Evolutionary conservation across 371 early-diverging fungal species (phyloP), one percentile per base, ranked within the genome.

Genomic region (Actinomucor elegans): DNA sequence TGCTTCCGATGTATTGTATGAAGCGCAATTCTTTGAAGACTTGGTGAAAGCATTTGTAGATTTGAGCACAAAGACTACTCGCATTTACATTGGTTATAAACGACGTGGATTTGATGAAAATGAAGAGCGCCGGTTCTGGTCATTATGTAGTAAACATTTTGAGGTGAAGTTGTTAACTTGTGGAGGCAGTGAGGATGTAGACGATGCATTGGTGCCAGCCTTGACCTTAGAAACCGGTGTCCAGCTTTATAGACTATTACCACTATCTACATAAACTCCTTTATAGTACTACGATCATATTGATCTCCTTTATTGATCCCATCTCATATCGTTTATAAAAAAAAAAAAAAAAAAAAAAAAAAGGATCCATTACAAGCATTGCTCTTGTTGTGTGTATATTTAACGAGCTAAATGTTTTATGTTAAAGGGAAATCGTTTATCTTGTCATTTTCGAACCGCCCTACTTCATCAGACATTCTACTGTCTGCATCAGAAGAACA

Each of bases 1-100:
- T 20, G 85, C 85, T 5, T 85, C 85, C 0, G 85, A 85, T 58
- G 80, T 85, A 3, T 61, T 85, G 8, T 85, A 85, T 42, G 82
- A 85, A 34, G 57, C 75, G 0, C 69, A 70, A 17, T 71, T 67
- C 21, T 81, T 83, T 43, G 57, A 71, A 9, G 55, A 66, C 31
- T 58, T 85, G 1, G 71, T 80, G 23, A 64, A 79, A 37, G 68
- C 83, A 0, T 62, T 85, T 23, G 60, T 61, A 4, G 73, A 70
- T 28, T 59, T 85, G 4, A 71, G 79, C 23, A 64, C 53, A 1
- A 55, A 58, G 2, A 50, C 35, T 0, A 82, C 83, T 0, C 61
- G 55, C n/a, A 75, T 85, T 10, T 85, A 76, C 23, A 68, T 85
- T 34, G 85, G 83, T 0, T 83, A 81, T 59, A 85, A 85, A 43